Base-by-base conservation (phyloP, 306 rosid species). In the Styphnolobium japonicum region DNA sequence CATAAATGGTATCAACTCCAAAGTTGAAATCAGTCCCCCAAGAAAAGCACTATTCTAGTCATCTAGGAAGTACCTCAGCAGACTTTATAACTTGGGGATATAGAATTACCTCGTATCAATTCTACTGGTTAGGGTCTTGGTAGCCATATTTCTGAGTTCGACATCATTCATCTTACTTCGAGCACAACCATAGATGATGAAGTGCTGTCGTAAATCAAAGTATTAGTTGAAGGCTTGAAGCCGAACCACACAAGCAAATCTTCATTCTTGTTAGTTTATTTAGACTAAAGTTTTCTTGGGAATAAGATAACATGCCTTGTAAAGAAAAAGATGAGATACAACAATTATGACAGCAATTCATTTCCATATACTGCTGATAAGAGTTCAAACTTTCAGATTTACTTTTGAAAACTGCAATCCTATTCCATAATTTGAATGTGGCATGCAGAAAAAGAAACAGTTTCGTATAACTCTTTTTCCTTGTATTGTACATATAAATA, bases 151-250 rank as follows among this genome's bases (percentile, higher is more conserved):
- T 80, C 97, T 88, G 36, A 93, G 88, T 60, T 93, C 98, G 4
- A 83, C 90, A 86, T 93, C 95, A 3, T 89, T 91, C 98, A 93
- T 91, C 97, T 91, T 91, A 85, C 98, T 93, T 65, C 98, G 90
- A 39, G 97, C 93, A 83, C 90, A 93, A 62, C 98, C 98, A 73
- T 4, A 93, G 60, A 93, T 78, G 34, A 93, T 90, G 48, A 93
- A 93, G 56, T 93, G 92, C 98, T 93, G 89, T 79, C 67, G 72
- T 19, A 77, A 40, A 31, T n/a, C 51, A 76, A 55, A 53, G 22
- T 42, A 19, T 66, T 61, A 55, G 43, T n/a, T n/a, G n/a, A n/a
- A n/a, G n/a, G n/a, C n/a, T 18, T 83, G 60, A 79, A 34, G 48
- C 15, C 36, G 15, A 78, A 65, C 36, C 62, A 61, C 33, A 46